Evolutionary conservation across 2,329 filamentous ascomycete genomes (phyloP).

Genomic region (Penicillium olsonii): DNA sequence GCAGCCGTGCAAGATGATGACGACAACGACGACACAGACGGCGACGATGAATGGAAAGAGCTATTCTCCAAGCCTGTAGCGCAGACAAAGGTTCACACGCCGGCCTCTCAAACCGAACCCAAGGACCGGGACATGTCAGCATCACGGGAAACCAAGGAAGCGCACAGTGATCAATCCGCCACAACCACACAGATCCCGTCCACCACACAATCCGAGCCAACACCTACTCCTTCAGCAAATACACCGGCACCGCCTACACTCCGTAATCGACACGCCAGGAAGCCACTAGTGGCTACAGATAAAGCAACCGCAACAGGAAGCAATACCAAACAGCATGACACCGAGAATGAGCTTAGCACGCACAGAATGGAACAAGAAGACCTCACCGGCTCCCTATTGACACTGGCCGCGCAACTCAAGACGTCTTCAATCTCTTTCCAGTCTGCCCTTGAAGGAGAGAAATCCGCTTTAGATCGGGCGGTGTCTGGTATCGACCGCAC

Average conservation of each 20-base stretch:
- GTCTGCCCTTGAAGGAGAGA: conserved; percentile 70
- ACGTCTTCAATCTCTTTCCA: conserved; percentile 72
- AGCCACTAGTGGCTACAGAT: conserved; percentile 14
- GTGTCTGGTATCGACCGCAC: conserved; percentile 76
- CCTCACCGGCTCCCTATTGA: conserved; percentile 77
- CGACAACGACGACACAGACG: conserved; percentile 19
- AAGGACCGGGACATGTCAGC: background rate
- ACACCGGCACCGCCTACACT: conserved; percentile 20
- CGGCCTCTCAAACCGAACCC: background rate
- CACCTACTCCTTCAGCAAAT: background rate
- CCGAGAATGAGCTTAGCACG: conserved; percentile 73
- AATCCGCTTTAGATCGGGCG: conserved; percentile 70
- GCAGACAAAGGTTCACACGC: conserved; percentile 12
- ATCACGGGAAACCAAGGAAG: background rate
- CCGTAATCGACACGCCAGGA: conserved; percentile 25
- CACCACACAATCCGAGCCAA: conserved; percentile 10
- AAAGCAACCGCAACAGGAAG: conserved; percentile 17
- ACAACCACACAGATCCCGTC: conserved; percentile 2
- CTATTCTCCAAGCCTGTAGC: conserved; percentile 28
- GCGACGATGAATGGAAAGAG: conserved; percentile 26
- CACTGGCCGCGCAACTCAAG: conserved; percentile 77
- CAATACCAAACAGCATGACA: conserved; percentile 39
- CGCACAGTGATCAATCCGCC: background rate
- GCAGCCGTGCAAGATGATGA: conserved; percentile 11
- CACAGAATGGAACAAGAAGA: conserved; percentile 80